Evolutionary conservation across 495 filamentous ascomycete genomes (phyloP), one percentile per base, ranked within the genome.

Genomic region (Glarea lozoyensis): DNA sequence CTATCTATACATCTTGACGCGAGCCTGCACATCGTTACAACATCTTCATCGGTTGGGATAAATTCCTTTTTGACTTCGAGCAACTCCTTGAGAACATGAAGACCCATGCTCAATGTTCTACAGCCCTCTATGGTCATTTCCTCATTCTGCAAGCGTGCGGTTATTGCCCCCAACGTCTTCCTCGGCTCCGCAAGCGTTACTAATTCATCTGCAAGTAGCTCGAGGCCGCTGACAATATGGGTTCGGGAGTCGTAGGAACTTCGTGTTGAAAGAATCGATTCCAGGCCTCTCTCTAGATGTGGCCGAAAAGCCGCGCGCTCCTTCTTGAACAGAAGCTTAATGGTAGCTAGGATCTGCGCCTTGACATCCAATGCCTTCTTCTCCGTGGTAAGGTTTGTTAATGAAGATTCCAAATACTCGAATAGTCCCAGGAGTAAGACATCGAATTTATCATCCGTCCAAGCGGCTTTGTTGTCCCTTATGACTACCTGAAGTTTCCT

Each of bases 401-500:
- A 52, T 20, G 73, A 60, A 3, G 67, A 65, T 62, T 86, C 79
- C 23, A 95, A 74, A 54, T 83, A 89, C 38, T 82, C 78, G 18
- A 94, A 72, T 5, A 94, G 65, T 11, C 81, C 80, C 4, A 75
- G 43, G 7, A 95, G 62, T 24, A 94, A 69, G n/a, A 81, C 71
- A 47, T 83, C 76, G 51, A 90, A 93, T 50, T 75, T 78, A 37
- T 72, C 66, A 33, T 80, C 74, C n/a, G 57, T 57, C 27, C 78
- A 67, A 6, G 60, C 55, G 10, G 69, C 52, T 45, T 76, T 76
- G 46, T 79, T 79, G 48, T 80, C 79, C 40, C 82, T 77, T 49
- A 90, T 81, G 45, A 95, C 72, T 19, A 78, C 73, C 58, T 93
- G 89, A 9, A 96, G 62, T 46, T 92, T 88, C 37, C 89, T 80